These are phyloP conservation scores for Pseudomassariella vexata DNA, from an alignment of 2,329 filamentous ascomycete genomes.

Conservation along the genomic window DNA sequence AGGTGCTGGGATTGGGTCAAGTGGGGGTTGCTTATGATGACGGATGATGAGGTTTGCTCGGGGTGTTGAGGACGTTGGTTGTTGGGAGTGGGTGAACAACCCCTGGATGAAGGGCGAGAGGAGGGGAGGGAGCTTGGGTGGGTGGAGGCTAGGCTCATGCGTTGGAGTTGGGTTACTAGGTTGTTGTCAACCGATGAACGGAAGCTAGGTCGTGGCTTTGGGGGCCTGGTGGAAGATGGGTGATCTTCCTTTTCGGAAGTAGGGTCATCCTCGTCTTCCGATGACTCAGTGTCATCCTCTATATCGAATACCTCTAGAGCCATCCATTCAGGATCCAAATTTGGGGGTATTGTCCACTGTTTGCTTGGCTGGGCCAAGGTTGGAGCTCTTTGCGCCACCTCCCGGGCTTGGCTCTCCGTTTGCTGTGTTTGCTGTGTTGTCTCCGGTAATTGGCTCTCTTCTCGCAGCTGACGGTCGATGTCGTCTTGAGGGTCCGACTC, in stretches of 20 bases:
- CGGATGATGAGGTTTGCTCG: neutral
- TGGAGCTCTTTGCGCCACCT: too few species aligned
- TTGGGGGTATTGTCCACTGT: slow-evolving; percentile 60
- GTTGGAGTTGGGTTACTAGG: slow-evolving; percentile 22
- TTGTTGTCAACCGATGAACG: slow-evolving; percentile 20
- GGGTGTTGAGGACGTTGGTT: slow-evolving; percentile 3
- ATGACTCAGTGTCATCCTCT: slow-evolving; percentile 46
- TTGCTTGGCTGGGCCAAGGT: too few species aligned
- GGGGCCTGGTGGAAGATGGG: neutral
- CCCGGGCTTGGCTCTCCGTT: too few species aligned
- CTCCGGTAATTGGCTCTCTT: slow-evolving; percentile 23
- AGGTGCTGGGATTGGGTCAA: slow-evolving; percentile 8
- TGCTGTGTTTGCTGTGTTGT: slow-evolving; percentile 3
- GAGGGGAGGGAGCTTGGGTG: slow-evolving; percentile 1
- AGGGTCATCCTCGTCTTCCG: slow-evolving; percentile 15
- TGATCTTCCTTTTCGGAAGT: slow-evolving; percentile 7
- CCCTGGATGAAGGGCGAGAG: slow-evolving; percentile 13
- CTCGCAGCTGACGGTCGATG: slow-evolving; percentile 39
- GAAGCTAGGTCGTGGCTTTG: slow-evolving; percentile 9
- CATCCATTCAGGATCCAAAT: slow-evolving; percentile 85
- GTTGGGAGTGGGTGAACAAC: slow-evolving; percentile 4
- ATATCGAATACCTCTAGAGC: slow-evolving; percentile 79
- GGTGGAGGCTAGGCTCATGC: slow-evolving; percentile 40
- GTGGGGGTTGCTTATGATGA: slow-evolving; percentile 19
- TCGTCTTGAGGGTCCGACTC: slow-evolving; percentile 34